phyloP scores from a whole-genome alignment of 1,284 basidiomycete genomes.

The Porodaedalea pini region DNA sequence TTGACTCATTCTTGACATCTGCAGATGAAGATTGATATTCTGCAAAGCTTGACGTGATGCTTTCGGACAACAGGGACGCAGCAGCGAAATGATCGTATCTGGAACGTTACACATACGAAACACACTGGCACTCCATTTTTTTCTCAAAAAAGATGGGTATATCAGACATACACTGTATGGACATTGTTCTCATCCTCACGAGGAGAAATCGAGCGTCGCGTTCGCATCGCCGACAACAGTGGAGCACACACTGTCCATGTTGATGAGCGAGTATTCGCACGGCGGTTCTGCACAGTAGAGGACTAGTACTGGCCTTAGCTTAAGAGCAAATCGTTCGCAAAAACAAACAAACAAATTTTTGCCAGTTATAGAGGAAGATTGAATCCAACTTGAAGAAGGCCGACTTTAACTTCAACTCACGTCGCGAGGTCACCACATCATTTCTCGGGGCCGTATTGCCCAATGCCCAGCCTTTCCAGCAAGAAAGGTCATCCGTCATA shows the following conservation, averaged over 20 bases:
- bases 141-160: background rate
- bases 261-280: constrained; percentile 34
- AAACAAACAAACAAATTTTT: constrained; percentile 30
- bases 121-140: background rate
- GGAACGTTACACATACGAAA: too few relatives aligned
- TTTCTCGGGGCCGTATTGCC: too few relatives aligned
- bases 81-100: too few relatives aligned
- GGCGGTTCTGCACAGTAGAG: constrained; percentile 35
- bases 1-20: too few relatives aligned
- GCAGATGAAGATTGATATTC: too few relatives aligned
- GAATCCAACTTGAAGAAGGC: too few relatives aligned
- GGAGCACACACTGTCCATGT: constrained; percentile 30
- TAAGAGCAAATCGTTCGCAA: constrained; percentile 30
- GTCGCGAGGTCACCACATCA: too few relatives aligned
- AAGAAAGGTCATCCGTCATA: too few relatives aligned
- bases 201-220: constrained; percentile 38
- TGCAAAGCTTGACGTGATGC: too few relatives aligned
- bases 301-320: constrained; percentile 30
- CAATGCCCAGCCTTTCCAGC: too few relatives aligned
- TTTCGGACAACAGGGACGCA: too few relatives aligned
- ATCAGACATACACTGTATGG: background rate
- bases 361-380: background rate
- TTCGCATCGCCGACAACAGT: constrained; percentile 34
- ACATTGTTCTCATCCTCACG: background rate
- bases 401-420: too few relatives aligned